Percentiles rank a stretch among this genome's conserved stretches.
These are phyloP conservation scores for Rhodotorula glutinis DNA, from an alignment of 1,284 basidiomycete genomes.

Conservation along the genomic window DNA sequence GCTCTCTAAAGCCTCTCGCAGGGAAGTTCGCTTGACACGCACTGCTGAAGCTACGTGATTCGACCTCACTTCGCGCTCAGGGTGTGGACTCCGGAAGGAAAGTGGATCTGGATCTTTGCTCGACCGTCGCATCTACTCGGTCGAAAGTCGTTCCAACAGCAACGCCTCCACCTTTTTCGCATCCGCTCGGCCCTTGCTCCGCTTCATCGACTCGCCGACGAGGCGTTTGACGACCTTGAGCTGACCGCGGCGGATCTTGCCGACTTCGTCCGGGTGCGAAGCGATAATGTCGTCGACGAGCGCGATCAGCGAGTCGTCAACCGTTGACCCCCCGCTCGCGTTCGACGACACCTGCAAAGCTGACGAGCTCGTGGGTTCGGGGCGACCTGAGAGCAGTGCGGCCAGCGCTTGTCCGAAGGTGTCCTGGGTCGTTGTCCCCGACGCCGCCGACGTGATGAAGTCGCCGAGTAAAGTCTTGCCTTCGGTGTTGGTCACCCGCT, in stretches of 20 bases:
- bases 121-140: too few relatives aligned
- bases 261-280: slow-evolving; percentile 59
- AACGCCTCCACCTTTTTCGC: slow-evolving; percentile 49
- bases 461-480: slow-evolving; percentile 45
- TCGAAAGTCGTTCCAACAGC: background rate
- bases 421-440: background rate
- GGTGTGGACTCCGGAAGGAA: too few relatives aligned
- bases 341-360: too few relatives aligned
- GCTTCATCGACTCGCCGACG: slow-evolving; percentile 84
- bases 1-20: too few relatives aligned
- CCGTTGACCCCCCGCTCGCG: background rate
- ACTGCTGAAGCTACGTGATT: too few relatives aligned
- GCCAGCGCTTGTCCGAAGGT: slow-evolving; percentile 1
- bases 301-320: slow-evolving; percentile 40
- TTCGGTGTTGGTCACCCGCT: slow-evolving; percentile 38
- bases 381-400: background rate
- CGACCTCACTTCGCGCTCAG: too few relatives aligned
- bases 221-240: slow-evolving; percentile 80
- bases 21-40: too few relatives aligned
- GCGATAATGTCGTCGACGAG: slow-evolving; percentile 13
- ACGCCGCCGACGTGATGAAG: slow-evolving; percentile 27
- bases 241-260: slow-evolving; percentile 68
- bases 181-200: slow-evolving; percentile 73
- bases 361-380: background rate
- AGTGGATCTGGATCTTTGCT: too few relatives aligned